Evolutionary conservation across 2,329 filamentous ascomycete genomes (phyloP).

Genomic region (Aaosphaeria arxii): DNA sequence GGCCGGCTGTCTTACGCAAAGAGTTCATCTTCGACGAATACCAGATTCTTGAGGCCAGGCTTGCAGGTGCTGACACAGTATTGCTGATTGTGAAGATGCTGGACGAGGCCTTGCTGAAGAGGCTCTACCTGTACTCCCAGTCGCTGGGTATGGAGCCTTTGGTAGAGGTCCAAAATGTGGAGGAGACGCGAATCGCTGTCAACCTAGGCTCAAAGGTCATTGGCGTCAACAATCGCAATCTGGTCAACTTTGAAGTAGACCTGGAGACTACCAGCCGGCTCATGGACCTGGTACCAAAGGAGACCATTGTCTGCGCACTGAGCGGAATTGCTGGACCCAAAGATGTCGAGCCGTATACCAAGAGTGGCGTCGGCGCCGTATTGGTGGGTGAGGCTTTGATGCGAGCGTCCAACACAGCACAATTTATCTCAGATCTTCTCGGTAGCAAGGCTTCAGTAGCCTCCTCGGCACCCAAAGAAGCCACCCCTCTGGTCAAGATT

Average conservation of each 20-base stretch:
- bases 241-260: slow-evolving; percentile 96
- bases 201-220: slow-evolving; percentile 86
- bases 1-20: slow-evolving; percentile 88
- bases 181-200: slow-evolving; percentile 88
- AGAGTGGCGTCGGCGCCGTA: slow-evolving; percentile 87
- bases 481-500: slow-evolving; percentile 73
- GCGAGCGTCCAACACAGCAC: slow-evolving; percentile 77
- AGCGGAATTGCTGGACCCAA: slow-evolving; percentile 89
- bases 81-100: slow-evolving; percentile 99
- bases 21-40: slow-evolving; percentile 99
- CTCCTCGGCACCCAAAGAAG: slow-evolving; percentile 19
- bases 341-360: slow-evolving; percentile 84
- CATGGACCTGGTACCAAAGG: slow-evolving; percentile 79
- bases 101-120: slow-evolving; percentile 66
- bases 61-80: slow-evolving; percentile 92
- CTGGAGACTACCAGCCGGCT: slow-evolving; percentile 86
- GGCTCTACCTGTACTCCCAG: slow-evolving; percentile 82
- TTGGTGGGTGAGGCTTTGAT: slow-evolving; percentile 95
- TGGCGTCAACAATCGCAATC: slow-evolving; percentile 95
- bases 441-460: slow-evolving; percentile 31
- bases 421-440: slow-evolving; percentile 82
- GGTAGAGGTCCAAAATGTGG: slow-evolving; percentile 91
- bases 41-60: slow-evolving; percentile 89
- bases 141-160: slow-evolving; percentile 95
- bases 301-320: slow-evolving; percentile 86